Base-by-base conservation (phyloP, 23 red algal species). In the Gracilaria caudata region DNA sequence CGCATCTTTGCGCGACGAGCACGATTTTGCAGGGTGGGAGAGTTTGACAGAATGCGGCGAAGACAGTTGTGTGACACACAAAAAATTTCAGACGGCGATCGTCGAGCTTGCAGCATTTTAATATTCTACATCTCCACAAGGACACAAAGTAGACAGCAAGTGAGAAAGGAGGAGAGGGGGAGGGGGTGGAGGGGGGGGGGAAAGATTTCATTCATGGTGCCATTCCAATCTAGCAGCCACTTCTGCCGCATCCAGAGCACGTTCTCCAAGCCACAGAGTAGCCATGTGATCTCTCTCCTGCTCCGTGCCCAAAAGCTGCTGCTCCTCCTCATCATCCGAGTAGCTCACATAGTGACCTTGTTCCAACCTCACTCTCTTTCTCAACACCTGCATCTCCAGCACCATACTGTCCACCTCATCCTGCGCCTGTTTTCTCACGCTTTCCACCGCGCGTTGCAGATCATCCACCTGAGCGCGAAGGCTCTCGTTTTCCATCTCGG, bases 341-440 rank as follows among this genome's bases (percentile, higher is more conserved):
- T 75, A 75, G 7, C 47, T 4, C 29, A 75, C 29, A 36, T 20
- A 24, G 4, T 46, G 39, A 20, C 43, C 39, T 0, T 75, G 33
- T 34, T 43, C 70, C 37, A 45, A 20, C 21, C 23, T 4, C 11
- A 8, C 19, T 6, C 70, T 25, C 7, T 49, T 43, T 40, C n/a
- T 45, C n/a, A 75, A 13, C 20, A 75, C 70, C 38, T 75, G 39
- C 70, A 75, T 75, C 70, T 75, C 70, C 21, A 75, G 19, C 70
- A 75, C n/a, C 70, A 75, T 1, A 47, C 38, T 23, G 25, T 75
- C 70, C 39, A 43, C 39, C 33, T 75, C 39, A 25, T 75, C 70
- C 21, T 75, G 70, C 38, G 70, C 70, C 70, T 75, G 70, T 9
- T 29, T 23, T 10, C 43, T 39, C 21, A 75, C 39, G 16, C 43